These are phyloP conservation scores for Smittium culicis DNA, from an alignment of 371 early-diverging fungal species.

Conservation along the genomic window DNA sequence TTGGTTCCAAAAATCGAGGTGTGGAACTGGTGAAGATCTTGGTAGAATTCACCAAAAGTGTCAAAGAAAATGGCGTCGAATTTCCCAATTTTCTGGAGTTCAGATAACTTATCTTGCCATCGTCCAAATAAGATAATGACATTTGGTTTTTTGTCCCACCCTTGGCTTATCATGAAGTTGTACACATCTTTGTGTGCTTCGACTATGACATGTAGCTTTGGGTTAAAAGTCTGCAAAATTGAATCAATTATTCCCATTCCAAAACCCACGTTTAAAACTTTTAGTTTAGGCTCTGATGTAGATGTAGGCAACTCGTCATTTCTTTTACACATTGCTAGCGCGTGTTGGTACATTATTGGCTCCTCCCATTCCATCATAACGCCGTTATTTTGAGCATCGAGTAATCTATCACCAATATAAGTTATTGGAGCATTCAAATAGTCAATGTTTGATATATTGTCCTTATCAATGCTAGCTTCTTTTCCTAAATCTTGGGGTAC, in stretches of 20 bases:
- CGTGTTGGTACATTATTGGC: conserved; percentile 84
- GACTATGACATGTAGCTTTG: conserved; percentile 74
- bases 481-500: not conserved
- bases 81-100: conserved; percentile 39
- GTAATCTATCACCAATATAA: conserved; percentile 53
- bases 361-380: conserved; percentile 98
- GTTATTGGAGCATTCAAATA: conserved; percentile 60
- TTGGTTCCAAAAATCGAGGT: conserved; percentile 43
- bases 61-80: conserved; percentile 88
- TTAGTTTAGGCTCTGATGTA: conserved; percentile 39
- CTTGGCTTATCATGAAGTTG: conserved; percentile 62
- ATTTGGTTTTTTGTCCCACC: conserved; percentile 69
- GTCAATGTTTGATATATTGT: conserved; percentile 52
- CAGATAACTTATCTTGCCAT: conserved; percentile 81
- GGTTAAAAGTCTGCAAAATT: conserved; percentile 54
- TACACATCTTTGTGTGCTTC: conserved; percentile 96
- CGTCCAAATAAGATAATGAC: conserved; percentile 78
- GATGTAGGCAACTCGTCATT: not conserved
- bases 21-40: conserved; percentile 76
- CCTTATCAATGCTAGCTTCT: not conserved
- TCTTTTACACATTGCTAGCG: conserved; percentile 49
- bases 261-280: conserved; percentile 72
- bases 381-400: conserved; percentile 78
- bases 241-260: conserved; percentile 85
- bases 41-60: conserved; percentile 88